A percentile compares a stretch with the other conserved stretches of the same genome.
These are phyloP conservation scores for Pseudogymnoascus verrucosus DNA, from an alignment of 2,329 filamentous ascomycete species.

Conservation along the genomic window DNA sequence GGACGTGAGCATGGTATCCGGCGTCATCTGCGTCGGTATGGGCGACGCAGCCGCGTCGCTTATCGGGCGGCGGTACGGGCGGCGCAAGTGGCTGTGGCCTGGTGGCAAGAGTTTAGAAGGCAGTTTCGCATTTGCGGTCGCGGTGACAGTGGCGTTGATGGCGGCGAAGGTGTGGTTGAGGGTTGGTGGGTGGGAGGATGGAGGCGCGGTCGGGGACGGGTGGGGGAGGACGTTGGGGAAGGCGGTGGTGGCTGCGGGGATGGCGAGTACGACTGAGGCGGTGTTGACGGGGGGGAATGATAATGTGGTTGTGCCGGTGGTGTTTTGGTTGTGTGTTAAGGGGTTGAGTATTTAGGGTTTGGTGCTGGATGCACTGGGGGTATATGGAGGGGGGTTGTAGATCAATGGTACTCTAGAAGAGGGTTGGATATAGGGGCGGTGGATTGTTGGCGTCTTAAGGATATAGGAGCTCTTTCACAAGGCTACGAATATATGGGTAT, in stretches of 20 bases:
- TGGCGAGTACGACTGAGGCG: constrained; percentile 87
- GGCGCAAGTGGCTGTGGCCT: constrained; percentile 90
- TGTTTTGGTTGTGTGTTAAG: constrained; percentile 86
- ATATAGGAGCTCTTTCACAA: constrained; percentile 6
- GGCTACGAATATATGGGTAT: constrained; percentile 2
- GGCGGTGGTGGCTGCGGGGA: constrained; percentile 61
- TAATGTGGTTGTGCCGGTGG: constrained; percentile 92
- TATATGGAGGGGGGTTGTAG: not conserved
- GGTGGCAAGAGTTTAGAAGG: constrained; percentile 95
- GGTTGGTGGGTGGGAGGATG: constrained; percentile 71
- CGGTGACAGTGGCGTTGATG: constrained; percentile 68
- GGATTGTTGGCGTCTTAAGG: not conserved
- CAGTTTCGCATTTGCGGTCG: constrained; percentile 68
- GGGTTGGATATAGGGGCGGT: not conserved
- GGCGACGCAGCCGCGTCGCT: constrained; percentile 90
- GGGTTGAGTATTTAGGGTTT: constrained; percentile 35
- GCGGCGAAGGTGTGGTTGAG: constrained; percentile 66
- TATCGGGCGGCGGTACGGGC: constrained; percentile 78
- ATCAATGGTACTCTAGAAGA: not conserved
- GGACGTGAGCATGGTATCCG: constrained; percentile 84
- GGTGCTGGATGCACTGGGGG: not conserved
- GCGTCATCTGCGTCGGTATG: constrained; percentile 89
- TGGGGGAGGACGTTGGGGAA: constrained; percentile 64
- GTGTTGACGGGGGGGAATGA: constrained; percentile 95
- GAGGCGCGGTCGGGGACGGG: constrained; percentile 57